phyloP scores from a whole-genome alignment of 2,329 filamentous ascomycete genomes.

The Fusarium sp. region DNA sequence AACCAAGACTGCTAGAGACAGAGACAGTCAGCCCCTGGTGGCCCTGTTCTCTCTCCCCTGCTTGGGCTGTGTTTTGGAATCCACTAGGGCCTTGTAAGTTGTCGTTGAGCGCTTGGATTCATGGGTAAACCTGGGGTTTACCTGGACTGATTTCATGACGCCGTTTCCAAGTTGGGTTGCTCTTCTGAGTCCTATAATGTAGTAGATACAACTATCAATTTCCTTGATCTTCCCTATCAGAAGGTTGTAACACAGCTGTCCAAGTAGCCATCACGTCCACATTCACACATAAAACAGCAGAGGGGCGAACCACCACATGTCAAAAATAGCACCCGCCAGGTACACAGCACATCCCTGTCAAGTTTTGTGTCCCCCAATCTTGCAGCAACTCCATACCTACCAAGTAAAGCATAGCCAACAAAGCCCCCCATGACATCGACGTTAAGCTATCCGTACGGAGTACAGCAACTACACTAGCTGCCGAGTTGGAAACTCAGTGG shows the following conservation, averaged over 20 bases:
- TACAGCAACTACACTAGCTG: neutral
- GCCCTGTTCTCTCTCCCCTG: slow-evolving; percentile 19
- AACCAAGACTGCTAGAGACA: neutral
- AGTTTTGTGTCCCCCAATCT: neutral
- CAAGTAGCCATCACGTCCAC: too few relatives aligned
- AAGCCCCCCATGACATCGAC: too few relatives aligned
- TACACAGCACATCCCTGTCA: neutral
- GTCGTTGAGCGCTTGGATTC: neutral
- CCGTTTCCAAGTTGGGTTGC: neutral
- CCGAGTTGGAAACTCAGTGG: neutral
- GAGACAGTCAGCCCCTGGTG: slow-evolving; percentile 2
- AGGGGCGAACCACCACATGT: too few relatives aligned
- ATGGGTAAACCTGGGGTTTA: neutral
- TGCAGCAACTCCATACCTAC: too few relatives aligned
- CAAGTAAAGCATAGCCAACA: too few relatives aligned
- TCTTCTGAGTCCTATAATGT: neutral
- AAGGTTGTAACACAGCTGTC: too few relatives aligned
- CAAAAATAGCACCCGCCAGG: neutral
- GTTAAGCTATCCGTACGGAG: too few relatives aligned
- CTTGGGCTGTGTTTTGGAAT: neutral
- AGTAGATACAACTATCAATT: too few relatives aligned
- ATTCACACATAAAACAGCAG: too few relatives aligned
- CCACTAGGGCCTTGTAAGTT: neutral
- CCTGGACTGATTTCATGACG: neutral
- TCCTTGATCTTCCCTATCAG: too few relatives aligned